These are phyloP conservation scores for Aspergillus egyptiacus DNA, from an alignment of 495 filamentous ascomycete species.

Conservation along the genomic window DNA sequence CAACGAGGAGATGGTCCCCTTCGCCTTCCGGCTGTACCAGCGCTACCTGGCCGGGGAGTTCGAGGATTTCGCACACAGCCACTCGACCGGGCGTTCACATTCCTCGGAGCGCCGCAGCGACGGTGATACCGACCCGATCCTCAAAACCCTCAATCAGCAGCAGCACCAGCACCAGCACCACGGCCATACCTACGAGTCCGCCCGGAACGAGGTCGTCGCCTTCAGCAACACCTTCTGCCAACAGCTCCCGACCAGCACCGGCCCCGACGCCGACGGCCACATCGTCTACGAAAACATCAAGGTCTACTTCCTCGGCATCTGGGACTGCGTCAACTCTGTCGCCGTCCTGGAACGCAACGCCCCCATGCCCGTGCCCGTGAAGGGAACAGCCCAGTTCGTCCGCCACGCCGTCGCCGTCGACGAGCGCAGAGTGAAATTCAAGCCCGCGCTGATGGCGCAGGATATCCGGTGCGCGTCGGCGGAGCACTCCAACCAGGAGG, in stretches of 20 bases:
- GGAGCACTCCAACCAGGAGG: conserved; percentile 31
- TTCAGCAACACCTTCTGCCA: conserved; percentile 36
- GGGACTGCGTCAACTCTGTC: conserved; percentile 19
- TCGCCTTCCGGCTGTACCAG: conserved; percentile 64
- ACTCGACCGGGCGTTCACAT: too few species aligned
- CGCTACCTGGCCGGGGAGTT: neutral
- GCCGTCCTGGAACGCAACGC: conserved; percentile 20
- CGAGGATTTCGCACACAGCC: too few species aligned
- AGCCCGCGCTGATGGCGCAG: conserved; percentile 55
- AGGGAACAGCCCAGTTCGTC: conserved; percentile 36
- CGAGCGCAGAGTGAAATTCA: conserved; percentile 52
- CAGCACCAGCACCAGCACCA: conserved; percentile 8
- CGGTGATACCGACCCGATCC: neutral
- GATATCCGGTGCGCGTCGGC: conserved; percentile 27
- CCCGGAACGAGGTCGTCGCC: conserved; percentile 8
- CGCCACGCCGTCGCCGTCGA: conserved; percentile 62
- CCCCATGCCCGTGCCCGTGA: conserved; percentile 18
- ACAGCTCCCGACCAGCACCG: too few species aligned
- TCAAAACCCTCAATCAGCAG: conserved; percentile 5
- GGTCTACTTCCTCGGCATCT: conserved; percentile 36
- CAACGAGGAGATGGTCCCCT: conserved; percentile 82
- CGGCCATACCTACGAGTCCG: too few species aligned
- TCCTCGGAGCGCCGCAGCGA: too few species aligned
- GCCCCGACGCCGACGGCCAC: conserved; percentile 11
- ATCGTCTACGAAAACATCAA: conserved; percentile 20